These are phyloP conservation scores for Cytospora mali DNA, from an alignment of 2,329 filamentous ascomycete species.

Conservation along the genomic window DNA sequence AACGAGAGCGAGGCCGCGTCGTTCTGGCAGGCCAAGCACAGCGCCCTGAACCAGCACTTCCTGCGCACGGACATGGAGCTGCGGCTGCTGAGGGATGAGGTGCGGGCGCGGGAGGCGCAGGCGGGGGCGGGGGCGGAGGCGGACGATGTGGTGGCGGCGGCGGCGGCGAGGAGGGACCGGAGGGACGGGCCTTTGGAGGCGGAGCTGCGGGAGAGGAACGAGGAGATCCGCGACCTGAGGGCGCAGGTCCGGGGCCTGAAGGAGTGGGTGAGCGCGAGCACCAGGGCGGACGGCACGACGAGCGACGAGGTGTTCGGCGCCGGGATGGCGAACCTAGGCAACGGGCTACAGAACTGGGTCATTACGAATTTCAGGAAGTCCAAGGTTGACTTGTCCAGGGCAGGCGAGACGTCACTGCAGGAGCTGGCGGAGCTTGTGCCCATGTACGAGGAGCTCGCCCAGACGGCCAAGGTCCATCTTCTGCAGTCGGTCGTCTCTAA, in stretches of 20 bases:
- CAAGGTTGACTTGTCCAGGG: slow-evolving; percentile 54
- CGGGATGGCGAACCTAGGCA: slow-evolving; percentile 62
- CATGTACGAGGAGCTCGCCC: slow-evolving; percentile 58
- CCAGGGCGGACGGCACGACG: slow-evolving; percentile 61
- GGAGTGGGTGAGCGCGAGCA: slow-evolving; percentile 70
- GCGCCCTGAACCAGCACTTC: slow-evolving; percentile 54
- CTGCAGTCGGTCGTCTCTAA: slow-evolving; percentile 64
- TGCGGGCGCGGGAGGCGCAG: slow-evolving; percentile 51
- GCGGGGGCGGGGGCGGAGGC: slow-evolving; percentile 51
- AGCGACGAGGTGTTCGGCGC: slow-evolving; percentile 70
- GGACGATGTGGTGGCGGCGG: too few species aligned
- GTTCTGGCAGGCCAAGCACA: slow-evolving; percentile 62
- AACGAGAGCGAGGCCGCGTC: slow-evolving; percentile 58
- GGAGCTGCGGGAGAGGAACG: slow-evolving; percentile 54
- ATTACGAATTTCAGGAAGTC: slow-evolving; percentile 68
- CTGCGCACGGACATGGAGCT: slow-evolving; percentile 56
- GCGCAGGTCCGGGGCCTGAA: slow-evolving; percentile 69
- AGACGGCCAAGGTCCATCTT: slow-evolving; percentile 60
- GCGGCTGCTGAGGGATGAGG: slow-evolving; percentile 52
- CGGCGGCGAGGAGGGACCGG: too few species aligned
- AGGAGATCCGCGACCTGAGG: slow-evolving; percentile 57
- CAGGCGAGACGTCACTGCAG: slow-evolving; percentile 44
- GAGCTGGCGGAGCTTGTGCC: slow-evolving; percentile 56
- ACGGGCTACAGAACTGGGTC: slow-evolving; percentile 74
- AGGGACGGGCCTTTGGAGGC: slow-evolving; percentile 51